These are phyloP conservation scores for Abelmoschus esculentus DNA, from an alignment of 345 rosid genomes.

Conservation along the genomic window DNA sequence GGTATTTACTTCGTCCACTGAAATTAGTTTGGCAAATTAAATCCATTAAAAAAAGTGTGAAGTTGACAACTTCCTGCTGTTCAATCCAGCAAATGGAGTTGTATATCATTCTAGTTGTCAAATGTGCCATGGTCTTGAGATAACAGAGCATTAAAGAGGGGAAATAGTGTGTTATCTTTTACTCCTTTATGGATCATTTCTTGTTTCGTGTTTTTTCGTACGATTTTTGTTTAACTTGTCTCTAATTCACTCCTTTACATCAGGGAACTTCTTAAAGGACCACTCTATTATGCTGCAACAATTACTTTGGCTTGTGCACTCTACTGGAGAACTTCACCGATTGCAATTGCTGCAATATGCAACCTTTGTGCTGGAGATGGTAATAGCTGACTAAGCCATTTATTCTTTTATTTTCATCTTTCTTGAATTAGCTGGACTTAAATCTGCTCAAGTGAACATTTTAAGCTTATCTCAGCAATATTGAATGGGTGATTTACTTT, in stretches of 20 bases:
- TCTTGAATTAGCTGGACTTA: neutral
- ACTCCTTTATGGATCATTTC: neutral
- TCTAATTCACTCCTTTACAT: constrained; percentile 16
- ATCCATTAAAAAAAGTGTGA: neutral
- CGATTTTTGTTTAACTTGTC: constrained; percentile 11
- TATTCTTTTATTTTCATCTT: neutral
- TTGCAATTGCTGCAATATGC: constrained; percentile 68
- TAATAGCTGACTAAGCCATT: constrained; percentile 16
- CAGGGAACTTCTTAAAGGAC: constrained; percentile 97
- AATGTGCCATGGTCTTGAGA: neutral
- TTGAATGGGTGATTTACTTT: neutral
- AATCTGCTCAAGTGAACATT: neutral
- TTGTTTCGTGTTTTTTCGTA: neutral
- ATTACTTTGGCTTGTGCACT: constrained; percentile 48
- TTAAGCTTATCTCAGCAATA: neutral
- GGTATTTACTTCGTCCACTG: neutral
- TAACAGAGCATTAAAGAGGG: neutral
- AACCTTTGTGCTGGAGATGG: constrained; percentile 99
- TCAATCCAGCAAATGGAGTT: neutral
- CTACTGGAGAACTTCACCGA: constrained; percentile 81
- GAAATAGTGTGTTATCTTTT: neutral
- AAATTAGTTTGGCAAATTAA: neutral
- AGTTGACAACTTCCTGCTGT: neutral
- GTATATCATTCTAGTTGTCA: neutral
- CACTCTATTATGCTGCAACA: constrained; percentile 62